phyloP scores from a whole-genome alignment of 768 basidiomycete genomes.

The Neoboletus brunneissimus region DNA sequence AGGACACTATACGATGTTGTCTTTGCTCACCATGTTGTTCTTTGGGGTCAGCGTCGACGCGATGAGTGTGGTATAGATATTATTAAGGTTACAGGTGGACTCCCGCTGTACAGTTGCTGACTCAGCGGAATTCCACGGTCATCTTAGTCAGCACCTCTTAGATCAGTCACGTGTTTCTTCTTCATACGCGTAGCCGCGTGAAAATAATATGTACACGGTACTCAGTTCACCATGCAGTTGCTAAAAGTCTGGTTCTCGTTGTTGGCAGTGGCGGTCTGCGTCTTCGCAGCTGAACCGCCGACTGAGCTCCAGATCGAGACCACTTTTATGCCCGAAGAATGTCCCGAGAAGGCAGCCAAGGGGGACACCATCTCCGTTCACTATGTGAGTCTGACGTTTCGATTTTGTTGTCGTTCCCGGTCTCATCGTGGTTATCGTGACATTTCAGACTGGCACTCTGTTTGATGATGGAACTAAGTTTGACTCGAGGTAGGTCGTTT shows the following conservation, averaged over 20 bases:
- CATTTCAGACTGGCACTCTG: conserved; percentile 64
- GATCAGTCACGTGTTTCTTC: background rate
- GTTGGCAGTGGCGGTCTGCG: conserved; percentile 47
- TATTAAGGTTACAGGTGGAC: conserved; percentile 35
- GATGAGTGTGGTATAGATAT: conserved; percentile 8
- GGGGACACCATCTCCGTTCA: conserved; percentile 72
- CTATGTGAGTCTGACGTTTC: conserved; percentile 52
- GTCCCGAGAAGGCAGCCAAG: conserved; percentile 49
- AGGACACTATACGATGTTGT: background rate
- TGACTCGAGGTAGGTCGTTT: conserved; percentile 69
- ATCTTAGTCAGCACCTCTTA: background rate
- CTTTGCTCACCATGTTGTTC: conserved; percentile 48
- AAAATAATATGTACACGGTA: background rate
- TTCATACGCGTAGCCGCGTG: background rate
- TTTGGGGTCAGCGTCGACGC: conserved; percentile 31
- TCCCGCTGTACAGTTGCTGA: conserved; percentile 43
- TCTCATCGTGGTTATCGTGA: background rate
- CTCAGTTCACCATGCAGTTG: conserved; percentile 46
- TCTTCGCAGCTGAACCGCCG: conserved; percentile 47
- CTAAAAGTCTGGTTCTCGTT: conserved; percentile 45
- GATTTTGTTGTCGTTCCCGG: background rate
- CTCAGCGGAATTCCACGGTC: conserved; percentile 24
- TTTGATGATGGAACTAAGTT: conserved; percentile 78
- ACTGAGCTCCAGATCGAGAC: conserved; percentile 60
- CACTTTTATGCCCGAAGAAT: conserved; percentile 56